phyloP scores from a whole-genome alignment of 2,329 filamentous ascomycete genomes.

The Penicillium nordicum region DNA sequence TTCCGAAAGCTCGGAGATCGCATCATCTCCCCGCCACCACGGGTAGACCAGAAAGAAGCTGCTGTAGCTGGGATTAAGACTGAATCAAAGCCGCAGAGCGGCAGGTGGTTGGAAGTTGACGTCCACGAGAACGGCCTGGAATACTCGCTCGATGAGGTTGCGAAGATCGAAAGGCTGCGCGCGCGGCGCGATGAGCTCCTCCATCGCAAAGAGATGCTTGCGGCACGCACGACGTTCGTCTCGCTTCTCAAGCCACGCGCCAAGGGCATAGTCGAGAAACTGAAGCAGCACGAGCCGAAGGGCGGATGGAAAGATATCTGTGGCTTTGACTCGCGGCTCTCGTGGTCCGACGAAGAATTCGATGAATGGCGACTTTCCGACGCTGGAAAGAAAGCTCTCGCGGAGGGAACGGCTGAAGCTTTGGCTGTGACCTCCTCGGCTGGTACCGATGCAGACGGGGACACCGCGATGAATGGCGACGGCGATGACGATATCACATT shows the following conservation, averaged over 20 bases:
- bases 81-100: constrained; percentile 14
- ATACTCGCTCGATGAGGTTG: constrained; percentile 39
- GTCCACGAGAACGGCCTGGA: constrained; percentile 27
- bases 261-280: constrained; percentile 42
- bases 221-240: constrained; percentile 43
- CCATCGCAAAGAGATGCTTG: constrained; percentile 41
- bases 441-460: constrained; percentile 31
- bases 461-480: constrained; percentile 35
- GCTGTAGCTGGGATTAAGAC: constrained; percentile 9
- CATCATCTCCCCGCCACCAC: constrained; percentile 34
- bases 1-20: constrained; percentile 43
- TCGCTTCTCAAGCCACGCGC: constrained; percentile 41
- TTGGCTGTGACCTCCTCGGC: constrained; percentile 27
- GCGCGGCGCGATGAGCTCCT: constrained; percentile 34
- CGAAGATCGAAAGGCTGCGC: constrained; percentile 38
- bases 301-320: constrained; percentile 49
- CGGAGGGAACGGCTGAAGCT: constrained; percentile 36
- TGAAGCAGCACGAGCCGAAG: constrained; percentile 46
- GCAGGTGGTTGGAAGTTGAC: constrained; percentile 31
- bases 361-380: constrained; percentile 44
- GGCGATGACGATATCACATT: constrained; percentile 31
- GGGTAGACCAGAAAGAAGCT: constrained; percentile 19
- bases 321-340: constrained; percentile 46
- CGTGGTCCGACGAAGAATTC: constrained; percentile 50
- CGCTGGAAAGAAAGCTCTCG: constrained; percentile 38